phyloP scores from a whole-genome alignment of 495 filamentous ascomycete species.

The Usnea hakonensis region DNA sequence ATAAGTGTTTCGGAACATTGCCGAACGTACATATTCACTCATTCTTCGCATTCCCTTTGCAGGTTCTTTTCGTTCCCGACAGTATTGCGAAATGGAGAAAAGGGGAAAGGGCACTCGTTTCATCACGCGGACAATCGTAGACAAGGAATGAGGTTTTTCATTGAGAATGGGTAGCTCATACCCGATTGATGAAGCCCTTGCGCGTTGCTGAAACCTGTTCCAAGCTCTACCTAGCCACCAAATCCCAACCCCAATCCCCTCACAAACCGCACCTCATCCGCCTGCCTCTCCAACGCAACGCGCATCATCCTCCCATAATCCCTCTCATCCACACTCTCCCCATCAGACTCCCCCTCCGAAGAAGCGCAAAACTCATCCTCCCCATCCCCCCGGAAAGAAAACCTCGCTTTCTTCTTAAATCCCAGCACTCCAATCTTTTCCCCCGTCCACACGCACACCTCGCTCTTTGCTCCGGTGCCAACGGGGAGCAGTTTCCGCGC shows the following conservation, averaged over 20 bases:
- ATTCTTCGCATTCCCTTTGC: too few species aligned
- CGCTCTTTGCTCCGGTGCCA: constrained; percentile 43
- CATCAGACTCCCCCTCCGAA: constrained; percentile 34
- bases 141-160: too few species aligned
- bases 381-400: constrained; percentile 39
- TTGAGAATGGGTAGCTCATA: neutral
- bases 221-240: neutral
- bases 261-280: constrained; percentile 74
- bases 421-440: constrained; percentile 67
- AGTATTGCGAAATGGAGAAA: too few species aligned
- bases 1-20: too few species aligned
- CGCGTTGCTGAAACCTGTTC: neutral
- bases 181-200: neutral
- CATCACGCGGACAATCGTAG: too few species aligned
- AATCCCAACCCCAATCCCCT: constrained; percentile 54
- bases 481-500: constrained; percentile 63
- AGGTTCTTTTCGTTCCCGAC: too few species aligned
- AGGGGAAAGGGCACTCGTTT: too few species aligned
- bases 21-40: too few species aligned
- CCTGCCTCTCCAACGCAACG: constrained; percentile 66
- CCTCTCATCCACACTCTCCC: constrained; percentile 41
- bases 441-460: constrained; percentile 73
- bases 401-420: constrained; percentile 42
- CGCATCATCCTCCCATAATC: constrained; percentile 65
- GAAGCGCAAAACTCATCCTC: constrained; percentile 30